These are phyloP conservation scores for Hansfordia pulvinata DNA, from an alignment of 2,329 filamentous ascomycete genomes.

Conservation along the genomic window DNA sequence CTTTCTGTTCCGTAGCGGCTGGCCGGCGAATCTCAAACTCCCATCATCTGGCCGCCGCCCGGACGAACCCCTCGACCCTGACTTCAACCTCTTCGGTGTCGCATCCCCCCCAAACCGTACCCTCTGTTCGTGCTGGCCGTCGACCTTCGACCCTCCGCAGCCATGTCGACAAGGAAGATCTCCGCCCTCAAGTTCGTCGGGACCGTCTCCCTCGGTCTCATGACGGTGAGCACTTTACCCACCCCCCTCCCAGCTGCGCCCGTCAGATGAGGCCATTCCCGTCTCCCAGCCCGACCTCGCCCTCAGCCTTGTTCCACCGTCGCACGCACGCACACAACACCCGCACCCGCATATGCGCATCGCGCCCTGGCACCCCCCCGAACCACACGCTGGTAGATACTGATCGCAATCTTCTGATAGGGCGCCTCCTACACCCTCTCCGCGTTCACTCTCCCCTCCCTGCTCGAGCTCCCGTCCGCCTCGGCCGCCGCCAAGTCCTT, in stretches of 20 bases:
- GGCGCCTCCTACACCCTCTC: conserved; percentile 80
- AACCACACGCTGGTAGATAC: background rate
- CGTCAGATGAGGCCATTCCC: conserved; percentile 1
- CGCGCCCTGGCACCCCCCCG: background rate
- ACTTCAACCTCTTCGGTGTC: conserved; percentile 2
- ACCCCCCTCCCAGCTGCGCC: background rate
- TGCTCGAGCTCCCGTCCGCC: conserved; percentile 70
- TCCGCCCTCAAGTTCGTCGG: conserved; percentile 85
- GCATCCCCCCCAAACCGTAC: conserved; percentile 1
- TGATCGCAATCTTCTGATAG: conserved; percentile 30
- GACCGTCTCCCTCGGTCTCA: conserved; percentile 73
- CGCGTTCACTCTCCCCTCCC: conserved; percentile 62
- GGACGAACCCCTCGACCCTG: too few relatives aligned
- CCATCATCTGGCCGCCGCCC: too few relatives aligned
- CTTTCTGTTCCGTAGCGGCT: too few relatives aligned
- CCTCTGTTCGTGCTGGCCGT: conserved; percentile 1
- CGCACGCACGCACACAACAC: too few relatives aligned
- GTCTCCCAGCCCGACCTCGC: too few relatives aligned
- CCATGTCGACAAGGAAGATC: conserved; percentile 56
- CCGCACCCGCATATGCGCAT: background rate
- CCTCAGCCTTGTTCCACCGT: too few relatives aligned
- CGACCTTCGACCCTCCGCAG: conserved; percentile 11
- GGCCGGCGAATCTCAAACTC: too few relatives aligned
- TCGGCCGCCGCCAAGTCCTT: conserved; percentile 58
- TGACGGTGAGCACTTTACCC: conserved; percentile 55